Conservation (phyloP, 306 rosid genomes). For the Fragaria nilgerrensis region DNA sequence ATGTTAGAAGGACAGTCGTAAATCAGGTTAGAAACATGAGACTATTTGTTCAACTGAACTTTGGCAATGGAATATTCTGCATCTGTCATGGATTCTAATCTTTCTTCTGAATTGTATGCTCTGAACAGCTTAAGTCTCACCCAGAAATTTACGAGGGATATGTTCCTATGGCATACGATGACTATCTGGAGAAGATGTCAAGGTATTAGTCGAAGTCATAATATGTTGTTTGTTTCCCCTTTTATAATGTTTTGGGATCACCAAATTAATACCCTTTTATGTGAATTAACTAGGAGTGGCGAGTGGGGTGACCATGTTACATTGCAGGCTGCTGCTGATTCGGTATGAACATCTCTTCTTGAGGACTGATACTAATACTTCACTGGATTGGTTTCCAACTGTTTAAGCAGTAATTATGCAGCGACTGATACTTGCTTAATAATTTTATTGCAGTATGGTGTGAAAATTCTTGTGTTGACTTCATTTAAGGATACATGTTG, state of each 20-base stretch:
- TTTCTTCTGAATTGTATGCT: constrained; percentile 21
- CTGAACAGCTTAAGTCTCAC: constrained; percentile 63
- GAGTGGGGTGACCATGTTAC: constrained; percentile 98
- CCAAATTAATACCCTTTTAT: constrained; percentile 15
- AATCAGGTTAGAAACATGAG: constrained; percentile 55
- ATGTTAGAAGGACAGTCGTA: constrained; percentile 61
- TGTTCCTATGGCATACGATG: constrained; percentile 79
- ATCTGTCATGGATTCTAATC: constrained; percentile 28
- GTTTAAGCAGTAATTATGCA: neutral
- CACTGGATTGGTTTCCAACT: neutral
- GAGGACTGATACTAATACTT: neutral
- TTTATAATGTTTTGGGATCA: neutral
- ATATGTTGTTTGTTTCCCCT: neutral
- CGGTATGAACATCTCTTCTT: constrained; percentile 36
- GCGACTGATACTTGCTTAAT: constrained; percentile 19
- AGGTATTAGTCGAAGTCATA: constrained; percentile 34
- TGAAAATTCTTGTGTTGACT: constrained; percentile 69
- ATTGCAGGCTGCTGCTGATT: constrained; percentile 86
- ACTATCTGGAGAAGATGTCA: constrained; percentile 76
- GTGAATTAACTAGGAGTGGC: constrained; percentile 58
- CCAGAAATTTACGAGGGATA: constrained; percentile 82
- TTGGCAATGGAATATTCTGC: constrained; percentile 15
- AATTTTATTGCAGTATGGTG: constrained; percentile 53
- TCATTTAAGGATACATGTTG: constrained; percentile 82
- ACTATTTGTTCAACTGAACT: constrained; percentile 14